A percentile compares a stretch with the other conserved stretches of the same genome.
Evolutionary conservation across 1,284 basidiomycete genomes (phyloP).

Genomic region (Cutaneotrichosporon sp.): DNA sequence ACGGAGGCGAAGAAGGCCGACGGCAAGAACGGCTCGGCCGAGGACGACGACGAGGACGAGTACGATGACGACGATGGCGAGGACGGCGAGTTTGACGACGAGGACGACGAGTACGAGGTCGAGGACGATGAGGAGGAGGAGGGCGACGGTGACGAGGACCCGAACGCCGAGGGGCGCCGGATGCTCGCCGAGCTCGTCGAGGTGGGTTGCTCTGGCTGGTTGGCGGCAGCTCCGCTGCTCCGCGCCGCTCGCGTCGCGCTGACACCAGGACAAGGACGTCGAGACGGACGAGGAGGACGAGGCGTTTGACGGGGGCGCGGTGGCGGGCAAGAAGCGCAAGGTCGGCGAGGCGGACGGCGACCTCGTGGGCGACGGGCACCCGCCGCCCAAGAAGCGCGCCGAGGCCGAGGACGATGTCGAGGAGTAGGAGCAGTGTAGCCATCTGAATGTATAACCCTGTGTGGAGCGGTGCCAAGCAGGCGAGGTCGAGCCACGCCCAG

Average conservation of each 20-base stretch:
- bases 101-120: conserved; percentile 22
- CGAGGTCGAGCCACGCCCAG: no score
- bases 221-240: no score
- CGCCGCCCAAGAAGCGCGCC: conserved; percentile 15
- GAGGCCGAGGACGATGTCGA: conserved; percentile 8
- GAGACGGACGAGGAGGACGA: conserved; percentile 26
- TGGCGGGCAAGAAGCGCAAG: conserved; percentile 27
- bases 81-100: conserved; percentile 23
- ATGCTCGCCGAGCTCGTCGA: conserved; percentile 24
- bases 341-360: conserved; percentile 19
- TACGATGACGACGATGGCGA: conserved; percentile 13
- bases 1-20: no score
- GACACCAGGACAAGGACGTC: conserved; percentile 19
- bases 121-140: conserved; percentile 18
- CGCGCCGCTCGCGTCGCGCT: no score
- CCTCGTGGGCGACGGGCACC: conserved; percentile 11
- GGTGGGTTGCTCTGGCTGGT: no score
- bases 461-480: no score
- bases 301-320: conserved; percentile 17
- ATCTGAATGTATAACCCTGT: not conserved
- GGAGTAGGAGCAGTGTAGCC: conserved; percentile 9
- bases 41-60: conserved; percentile 19
- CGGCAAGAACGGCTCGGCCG: no score
- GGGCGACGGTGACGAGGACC: conserved; percentile 23
- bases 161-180: conserved; percentile 21